phyloP scores from a whole-genome alignment of 768 basidiomycete genomes.

The Termitomyces titanicus region DNA sequence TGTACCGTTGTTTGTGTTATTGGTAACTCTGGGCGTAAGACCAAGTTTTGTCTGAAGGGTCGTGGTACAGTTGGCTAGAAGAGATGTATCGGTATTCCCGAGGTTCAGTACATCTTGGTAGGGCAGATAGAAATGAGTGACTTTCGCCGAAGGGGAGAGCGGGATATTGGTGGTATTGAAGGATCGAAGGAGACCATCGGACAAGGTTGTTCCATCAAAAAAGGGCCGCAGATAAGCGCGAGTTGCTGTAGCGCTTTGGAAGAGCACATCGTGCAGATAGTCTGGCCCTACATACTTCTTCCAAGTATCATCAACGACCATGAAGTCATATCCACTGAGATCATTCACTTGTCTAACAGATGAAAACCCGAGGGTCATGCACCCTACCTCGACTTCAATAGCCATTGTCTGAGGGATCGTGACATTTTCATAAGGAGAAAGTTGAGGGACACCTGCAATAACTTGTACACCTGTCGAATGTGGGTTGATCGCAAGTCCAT shows the following conservation, averaged over 20 bases:
- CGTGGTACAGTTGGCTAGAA: not conserved
- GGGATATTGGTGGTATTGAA: not conserved
- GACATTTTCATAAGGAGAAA: conserved; percentile 8
- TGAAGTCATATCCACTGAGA: not conserved
- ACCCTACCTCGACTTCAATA: conserved; percentile 19
- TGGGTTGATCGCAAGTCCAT: conserved; percentile 15
- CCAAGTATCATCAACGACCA: not conserved
- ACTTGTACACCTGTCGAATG: conserved; percentile 14
- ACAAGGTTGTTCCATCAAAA: not conserved
- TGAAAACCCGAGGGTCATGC: conserved; percentile 4
- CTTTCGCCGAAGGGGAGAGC: not conserved
- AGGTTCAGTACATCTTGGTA: not conserved
- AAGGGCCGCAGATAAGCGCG: not conserved
- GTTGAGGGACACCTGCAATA: conserved; percentile 18
- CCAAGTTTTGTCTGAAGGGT: not conserved
- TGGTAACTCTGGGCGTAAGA: not conserved
- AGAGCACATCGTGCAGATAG: not conserved
- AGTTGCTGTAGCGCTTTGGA: not conserved
- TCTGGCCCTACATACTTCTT: not conserved
- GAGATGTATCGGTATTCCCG: not conserved
- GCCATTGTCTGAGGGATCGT: conserved; percentile 15
- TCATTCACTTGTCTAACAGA: not conserved
- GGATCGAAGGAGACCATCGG: not conserved
- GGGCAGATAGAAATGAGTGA: not conserved
- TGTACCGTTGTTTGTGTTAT: too few relatives aligned